Conservation (phyloP, 2,329 filamentous ascomycete genomes). For the Huntiella decipiens region DNA sequence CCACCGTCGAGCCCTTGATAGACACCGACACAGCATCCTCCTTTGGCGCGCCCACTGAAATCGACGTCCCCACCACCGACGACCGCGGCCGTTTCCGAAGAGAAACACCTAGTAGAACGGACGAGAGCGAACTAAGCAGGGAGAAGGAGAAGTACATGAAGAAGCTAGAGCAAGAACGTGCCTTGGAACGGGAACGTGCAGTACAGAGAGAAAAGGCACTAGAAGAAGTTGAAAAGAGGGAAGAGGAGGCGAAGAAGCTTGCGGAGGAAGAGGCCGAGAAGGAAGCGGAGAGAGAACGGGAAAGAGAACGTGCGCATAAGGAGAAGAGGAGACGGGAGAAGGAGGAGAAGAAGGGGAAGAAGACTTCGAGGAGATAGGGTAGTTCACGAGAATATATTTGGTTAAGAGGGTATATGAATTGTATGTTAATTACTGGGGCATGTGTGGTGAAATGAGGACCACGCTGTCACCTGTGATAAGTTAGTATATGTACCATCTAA, state of each 20-base stretch:
- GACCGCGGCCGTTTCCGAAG: not conserved
- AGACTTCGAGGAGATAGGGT: not conserved
- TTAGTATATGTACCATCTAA: not conserved
- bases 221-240: not conserved
- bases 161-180: constrained; percentile 3
- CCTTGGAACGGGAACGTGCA: constrained; percentile 2
- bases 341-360: constrained; percentile 1
- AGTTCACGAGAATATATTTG: too few relatives aligned
- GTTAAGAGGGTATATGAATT: too few relatives aligned
- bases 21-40: constrained; percentile 1
- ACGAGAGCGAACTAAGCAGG: not conserved
- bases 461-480: constrained; percentile 44
- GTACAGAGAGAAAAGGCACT: not conserved
- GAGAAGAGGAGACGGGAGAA: not conserved
- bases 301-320: not conserved
- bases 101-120: not conserved
- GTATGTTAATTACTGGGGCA: constrained; percentile 14
- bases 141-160: constrained; percentile 9
- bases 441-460: constrained; percentile 49
- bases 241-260: not conserved
- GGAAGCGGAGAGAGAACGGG: not conserved
- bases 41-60: not conserved
- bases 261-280: not conserved
- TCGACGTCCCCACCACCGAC: not conserved
- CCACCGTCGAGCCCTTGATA: constrained; percentile 12